Evolutionary conservation across 208 protist species (phyloP), one percentile per base, ranked within the genome.

Genomic region (Strigomonas culicis): DNA sequence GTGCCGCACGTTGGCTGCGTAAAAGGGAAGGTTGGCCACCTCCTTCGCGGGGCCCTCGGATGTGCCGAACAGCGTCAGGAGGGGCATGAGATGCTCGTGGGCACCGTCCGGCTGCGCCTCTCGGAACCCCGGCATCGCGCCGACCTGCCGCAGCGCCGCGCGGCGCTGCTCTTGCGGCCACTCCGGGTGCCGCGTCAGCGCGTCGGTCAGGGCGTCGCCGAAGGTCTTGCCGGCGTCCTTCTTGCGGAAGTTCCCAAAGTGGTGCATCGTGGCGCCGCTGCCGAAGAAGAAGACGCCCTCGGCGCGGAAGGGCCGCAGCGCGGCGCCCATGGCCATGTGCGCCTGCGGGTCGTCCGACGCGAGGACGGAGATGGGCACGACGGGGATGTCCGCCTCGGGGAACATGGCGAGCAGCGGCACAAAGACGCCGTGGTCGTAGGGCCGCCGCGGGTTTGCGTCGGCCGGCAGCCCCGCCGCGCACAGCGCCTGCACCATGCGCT

Each of bases 391-490:
- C 27, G 90, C 95, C 30, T 92, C 68, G 15, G 86, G 89, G 56
- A 92, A 94, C 63, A 95, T 85, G 22, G 83, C 46, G 58, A 88
- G 83, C 2, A 97, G 66, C 28, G 86, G 81, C 31, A 94, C 67
- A 69, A 92, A 98, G 2, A 90, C 74, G 22, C 93, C 95, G 77
- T 97, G 93, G 64, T 97, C 93, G 28, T 76, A 84, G 46, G 78
- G 78, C 30, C 88, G 67, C 61, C 59, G 72, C 13, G 51, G 19
- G 62, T 92, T 83, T 3, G 76, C 25, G 0, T 28, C 64, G 19
- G 76, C 74, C 15, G 44, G 36, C 39, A 79, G 41, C 22, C 81
- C 80, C 2, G 68, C 63, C 19, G n/a, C 22, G 61, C 79, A 64
- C 46, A 88, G 50, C 30, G 72, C 53, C 46, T 67, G 19, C 44